A percentile compares a stretch with the other conserved stretches of the same genome.
phyloP scores from a whole-genome alignment of 2,329 filamentous ascomycete genomes.

The Gnomoniopsis smithogilvyi region DNA sequence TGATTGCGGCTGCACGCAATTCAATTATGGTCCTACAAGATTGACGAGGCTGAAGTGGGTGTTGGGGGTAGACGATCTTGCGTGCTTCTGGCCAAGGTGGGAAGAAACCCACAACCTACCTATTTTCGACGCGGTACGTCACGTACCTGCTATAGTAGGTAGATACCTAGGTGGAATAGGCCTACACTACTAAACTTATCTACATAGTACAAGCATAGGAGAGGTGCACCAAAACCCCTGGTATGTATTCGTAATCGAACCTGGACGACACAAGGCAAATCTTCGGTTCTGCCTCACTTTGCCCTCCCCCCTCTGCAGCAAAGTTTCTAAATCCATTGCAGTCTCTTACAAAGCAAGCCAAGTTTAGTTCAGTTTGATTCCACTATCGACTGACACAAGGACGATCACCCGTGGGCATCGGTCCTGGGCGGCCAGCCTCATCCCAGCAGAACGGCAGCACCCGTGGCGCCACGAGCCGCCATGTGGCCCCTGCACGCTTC shows the following conservation, averaged over 20 bases:
- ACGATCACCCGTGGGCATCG: slow-evolving; percentile 1
- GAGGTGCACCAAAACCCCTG: too few species aligned
- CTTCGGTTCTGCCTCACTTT: neutral
- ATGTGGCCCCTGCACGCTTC: slow-evolving; percentile 17
- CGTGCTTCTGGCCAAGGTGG: neutral
- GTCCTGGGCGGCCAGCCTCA: neutral
- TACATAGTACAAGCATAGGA: too few species aligned
- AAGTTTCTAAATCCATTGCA: neutral
- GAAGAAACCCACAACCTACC: too few species aligned
- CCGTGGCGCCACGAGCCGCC: slow-evolving; percentile 3
- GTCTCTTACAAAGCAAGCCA: neutral
- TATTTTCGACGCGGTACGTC: too few species aligned
- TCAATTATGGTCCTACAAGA: neutral
- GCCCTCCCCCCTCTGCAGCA: too few species aligned
- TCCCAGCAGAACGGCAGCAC: slow-evolving; percentile 1
- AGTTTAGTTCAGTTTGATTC: neutral
- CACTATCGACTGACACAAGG: slow-evolving; percentile 12
- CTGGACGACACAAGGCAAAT: neutral
- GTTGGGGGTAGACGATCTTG: neutral
- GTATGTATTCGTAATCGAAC: neutral
- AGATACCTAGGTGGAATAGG: too few species aligned
- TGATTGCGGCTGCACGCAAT: neutral
- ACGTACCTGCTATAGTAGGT: too few species aligned
- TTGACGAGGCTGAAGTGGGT: neutral
- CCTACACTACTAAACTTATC: too few species aligned